These are phyloP conservation scores for Avena eriantha DNA, from an alignment of 176 grass and related monocot genomes.

Conservation along the genomic window DNA sequence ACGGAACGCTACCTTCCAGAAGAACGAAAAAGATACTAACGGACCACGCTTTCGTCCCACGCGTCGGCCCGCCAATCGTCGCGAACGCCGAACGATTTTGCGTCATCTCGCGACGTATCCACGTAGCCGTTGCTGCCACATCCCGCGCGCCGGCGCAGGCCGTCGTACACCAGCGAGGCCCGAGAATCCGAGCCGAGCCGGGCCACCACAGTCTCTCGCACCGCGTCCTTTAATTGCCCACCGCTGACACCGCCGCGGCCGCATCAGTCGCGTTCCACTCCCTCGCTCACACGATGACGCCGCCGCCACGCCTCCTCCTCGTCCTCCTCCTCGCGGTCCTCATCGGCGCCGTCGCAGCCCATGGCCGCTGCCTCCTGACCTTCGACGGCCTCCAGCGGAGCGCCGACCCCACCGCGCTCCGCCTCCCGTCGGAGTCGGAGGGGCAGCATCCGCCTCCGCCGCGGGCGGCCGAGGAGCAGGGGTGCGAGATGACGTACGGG, in stretches of 20 bases:
- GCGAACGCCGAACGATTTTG: not conserved
- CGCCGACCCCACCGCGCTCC: slow-evolving; percentile 20
- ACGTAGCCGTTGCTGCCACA: slow-evolving; percentile 11
- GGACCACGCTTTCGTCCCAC: not conserved
- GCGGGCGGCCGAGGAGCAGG: not conserved
- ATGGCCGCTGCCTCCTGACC: slow-evolving; percentile 5
- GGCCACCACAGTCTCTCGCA: not conserved
- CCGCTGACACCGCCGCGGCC: not conserved
- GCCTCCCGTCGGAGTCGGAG: slow-evolving; percentile 36
- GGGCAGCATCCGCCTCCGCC: not conserved
- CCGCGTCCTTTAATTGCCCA: not conserved
- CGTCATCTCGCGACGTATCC: not conserved
- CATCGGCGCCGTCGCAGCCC: slow-evolving; percentile 18
- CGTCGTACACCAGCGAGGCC: no score
- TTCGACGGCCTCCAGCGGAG: not conserved
- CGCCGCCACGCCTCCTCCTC: slow-evolving; percentile 15
- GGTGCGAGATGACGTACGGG: slow-evolving; percentile 88
- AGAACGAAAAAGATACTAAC: not conserved
- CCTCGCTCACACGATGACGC: slow-evolving; percentile 34
- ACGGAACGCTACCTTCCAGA: not conserved
- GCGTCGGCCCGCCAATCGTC: not conserved
- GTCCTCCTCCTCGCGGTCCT: slow-evolving; percentile 41
- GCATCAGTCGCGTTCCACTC: not conserved
- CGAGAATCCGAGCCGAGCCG: not conserved
- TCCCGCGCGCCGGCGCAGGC: not conserved